Evolutionary conservation across 2,329 filamentous ascomycete species (phyloP).

Genomic region (Golovinomyces cichoracearum): DNA sequence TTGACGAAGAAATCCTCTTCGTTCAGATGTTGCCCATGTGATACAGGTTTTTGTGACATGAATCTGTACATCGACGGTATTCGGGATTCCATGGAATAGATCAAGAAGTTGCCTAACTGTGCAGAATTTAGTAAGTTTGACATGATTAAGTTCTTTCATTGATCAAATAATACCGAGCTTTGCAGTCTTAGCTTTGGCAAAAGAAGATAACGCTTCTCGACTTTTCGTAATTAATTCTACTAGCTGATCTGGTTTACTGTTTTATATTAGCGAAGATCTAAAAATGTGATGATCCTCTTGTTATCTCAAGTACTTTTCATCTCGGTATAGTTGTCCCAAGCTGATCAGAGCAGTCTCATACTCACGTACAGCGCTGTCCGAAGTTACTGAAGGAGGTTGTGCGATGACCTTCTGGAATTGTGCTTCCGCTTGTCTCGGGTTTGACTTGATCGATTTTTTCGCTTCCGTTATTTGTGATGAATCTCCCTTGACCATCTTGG

Average conservation of each 20-base stretch:
- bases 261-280: conserved; percentile 12
- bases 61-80: conserved; percentile 85
- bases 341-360: conserved; percentile 76
- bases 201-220: conserved; percentile 72
- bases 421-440: conserved; percentile 61
- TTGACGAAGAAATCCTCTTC: conserved; percentile 86
- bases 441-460: conserved; percentile 53
- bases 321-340: conserved; percentile 75
- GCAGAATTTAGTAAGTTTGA: conserved; percentile 2
- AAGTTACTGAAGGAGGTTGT: conserved; percentile 55
- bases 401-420: conserved; percentile 78
- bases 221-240: conserved; percentile 76
- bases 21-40: conserved; percentile 91
- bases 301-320: conserved; percentile 39
- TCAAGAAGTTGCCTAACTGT: conserved; percentile 88
- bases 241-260: conserved; percentile 55
- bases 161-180: conserved; percentile 50
- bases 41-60: conserved; percentile 95
- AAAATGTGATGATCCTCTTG: not conserved
- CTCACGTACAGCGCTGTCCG: conserved; percentile 64
- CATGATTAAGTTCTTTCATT: not conserved
- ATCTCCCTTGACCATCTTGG: conserved; percentile 30
- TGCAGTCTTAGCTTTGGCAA: conserved; percentile 95
- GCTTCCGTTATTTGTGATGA: conserved; percentile 59
- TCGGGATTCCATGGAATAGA: conserved; percentile 76